Evolutionary conservation across 192 early-diverging fungal genomes (phyloP).

Genomic region (Rhizoclosmatium globosum): DNA sequence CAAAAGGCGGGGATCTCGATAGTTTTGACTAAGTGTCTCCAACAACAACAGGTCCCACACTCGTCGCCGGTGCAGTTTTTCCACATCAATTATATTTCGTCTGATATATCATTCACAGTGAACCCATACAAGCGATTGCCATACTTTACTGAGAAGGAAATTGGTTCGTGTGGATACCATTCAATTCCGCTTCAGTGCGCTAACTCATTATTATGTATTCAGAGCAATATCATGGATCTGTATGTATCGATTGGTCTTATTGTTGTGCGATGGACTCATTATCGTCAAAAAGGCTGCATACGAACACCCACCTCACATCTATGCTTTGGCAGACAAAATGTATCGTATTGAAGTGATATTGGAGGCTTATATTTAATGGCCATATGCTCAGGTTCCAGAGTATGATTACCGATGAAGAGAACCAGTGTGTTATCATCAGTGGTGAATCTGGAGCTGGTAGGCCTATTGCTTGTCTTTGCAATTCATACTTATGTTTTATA

Average conservation of each 20-base stretch:
- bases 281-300: constrained; percentile 52
- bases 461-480: too few relatives aligned
- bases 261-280: neutral
- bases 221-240: constrained; percentile 86
- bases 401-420: constrained; percentile 98
- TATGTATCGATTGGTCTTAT: constrained; percentile 45
- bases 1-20: neutral
- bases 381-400: constrained; percentile 67
- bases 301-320: constrained; percentile 94
- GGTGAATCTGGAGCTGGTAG: constrained; percentile 38
- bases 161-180: constrained; percentile 56
- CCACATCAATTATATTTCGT: constrained; percentile 17
- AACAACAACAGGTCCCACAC: constrained; percentile 59
- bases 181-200: neutral
- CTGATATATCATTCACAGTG: constrained; percentile 63
- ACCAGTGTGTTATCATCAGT: constrained; percentile 97
- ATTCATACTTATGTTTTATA: neutral
- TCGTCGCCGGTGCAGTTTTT: constrained; percentile 56
- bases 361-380: neutral
- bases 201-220: neutral
- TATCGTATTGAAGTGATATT: constrained; percentile 7
- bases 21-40: neutral
- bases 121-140: constrained; percentile 97
- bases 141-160: constrained; percentile 91
- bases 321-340: constrained; percentile 91